Percentiles rank a stretch among this genome's conserved stretches.
Evolutionary conservation across 129 eudicot species (phyloP).

Genomic region (Tagetes erecta): DNA sequence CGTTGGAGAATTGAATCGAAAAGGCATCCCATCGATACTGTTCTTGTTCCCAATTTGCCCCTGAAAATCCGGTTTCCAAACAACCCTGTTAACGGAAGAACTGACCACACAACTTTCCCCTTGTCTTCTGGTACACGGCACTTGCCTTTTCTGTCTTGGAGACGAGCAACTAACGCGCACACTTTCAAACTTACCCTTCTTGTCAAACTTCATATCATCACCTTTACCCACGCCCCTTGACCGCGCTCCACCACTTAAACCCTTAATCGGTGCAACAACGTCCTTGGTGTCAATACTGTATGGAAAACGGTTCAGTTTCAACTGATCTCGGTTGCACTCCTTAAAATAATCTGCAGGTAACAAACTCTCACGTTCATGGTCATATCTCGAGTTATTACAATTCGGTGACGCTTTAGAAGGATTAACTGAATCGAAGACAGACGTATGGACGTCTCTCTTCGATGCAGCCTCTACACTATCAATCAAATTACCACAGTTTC

Average conservation of each 20-base stretch:
- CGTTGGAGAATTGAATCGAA: slow-evolving; percentile 55
- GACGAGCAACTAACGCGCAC: slow-evolving; percentile 41
- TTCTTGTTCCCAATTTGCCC: slow-evolving; percentile 29
- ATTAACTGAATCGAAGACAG: slow-evolving; percentile 4
- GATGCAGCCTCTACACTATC: slow-evolving; percentile 37
- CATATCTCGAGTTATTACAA: slow-evolving; percentile 11
- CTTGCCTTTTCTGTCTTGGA: slow-evolving; percentile 58
- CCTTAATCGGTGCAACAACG: slow-evolving; percentile 41
- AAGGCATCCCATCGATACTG: slow-evolving; percentile 32
- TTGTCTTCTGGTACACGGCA: slow-evolving; percentile 25
- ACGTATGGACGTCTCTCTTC: slow-evolving; percentile 30
- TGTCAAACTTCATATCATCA: slow-evolving; percentile 33
- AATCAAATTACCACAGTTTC: slow-evolving; percentile 51
- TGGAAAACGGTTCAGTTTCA: neutral
- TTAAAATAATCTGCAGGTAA: neutral
- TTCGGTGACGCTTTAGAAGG: slow-evolving; percentile 12
- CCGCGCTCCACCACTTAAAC: slow-evolving; percentile 41
- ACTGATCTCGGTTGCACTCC: slow-evolving; percentile 18
- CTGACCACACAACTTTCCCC: neutral
- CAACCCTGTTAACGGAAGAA: slow-evolving; percentile 8
- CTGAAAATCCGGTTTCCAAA: slow-evolving; percentile 9
- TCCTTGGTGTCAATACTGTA: slow-evolving; percentile 35
- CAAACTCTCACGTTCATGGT: slow-evolving; percentile 28
- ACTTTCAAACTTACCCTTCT: slow-evolving; percentile 19
- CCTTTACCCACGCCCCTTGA: slow-evolving; percentile 33